Base-by-base conservation (phyloP, 805 yeast genomes). In the Kodamaea sagamina region DNA sequence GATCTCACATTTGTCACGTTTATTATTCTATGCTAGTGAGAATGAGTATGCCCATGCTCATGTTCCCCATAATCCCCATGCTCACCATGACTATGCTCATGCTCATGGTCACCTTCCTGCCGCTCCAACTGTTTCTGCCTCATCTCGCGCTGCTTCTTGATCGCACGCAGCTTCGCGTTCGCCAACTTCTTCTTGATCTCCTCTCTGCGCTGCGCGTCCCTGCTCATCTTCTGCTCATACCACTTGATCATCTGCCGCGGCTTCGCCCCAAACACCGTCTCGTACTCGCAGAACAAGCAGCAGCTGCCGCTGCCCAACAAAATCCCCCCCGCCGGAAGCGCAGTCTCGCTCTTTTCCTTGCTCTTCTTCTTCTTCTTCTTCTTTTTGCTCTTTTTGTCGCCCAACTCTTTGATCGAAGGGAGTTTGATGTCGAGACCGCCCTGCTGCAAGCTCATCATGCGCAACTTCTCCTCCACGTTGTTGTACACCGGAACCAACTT, bases 261-360 rank as follows among this genome's bases (percentile, higher is more conserved):
- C 39, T 75, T 72, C 35, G 58, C 59, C 1, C 82, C 81, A 54
- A 67, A 77, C 1, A 76, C 68, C 40, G 69, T 65, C 52, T 75
- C 78, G 54, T 76, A 77, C 49, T 77, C 79, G 56, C 82, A 77
- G 42, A 77, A 68, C 47, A 75, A 58, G 52, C 82, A 77, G 47
- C 69, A 55, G 29, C 47, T 47, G 21, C 31, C 27, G 27, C 25
- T 43, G 10, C 39, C 42, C 13, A 41, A 18, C 7, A 36, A n/a
- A 15, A 41, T 17, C 32, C 19, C 39, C 18, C 32, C 26, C 18
- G 39, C 31, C 12, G 38, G 38, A 13, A 35, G 22, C n/a, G 38
- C 10, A 18, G 18, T 9, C 15, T 32, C 39, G 12, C 27, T 18
- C 25, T 29, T 25, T 19, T 44, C 25, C 22, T 41, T 44, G 27